phyloP scores from a whole-genome alignment of 352 stramenopile species.

The Globisporangium viniferum region DNA sequence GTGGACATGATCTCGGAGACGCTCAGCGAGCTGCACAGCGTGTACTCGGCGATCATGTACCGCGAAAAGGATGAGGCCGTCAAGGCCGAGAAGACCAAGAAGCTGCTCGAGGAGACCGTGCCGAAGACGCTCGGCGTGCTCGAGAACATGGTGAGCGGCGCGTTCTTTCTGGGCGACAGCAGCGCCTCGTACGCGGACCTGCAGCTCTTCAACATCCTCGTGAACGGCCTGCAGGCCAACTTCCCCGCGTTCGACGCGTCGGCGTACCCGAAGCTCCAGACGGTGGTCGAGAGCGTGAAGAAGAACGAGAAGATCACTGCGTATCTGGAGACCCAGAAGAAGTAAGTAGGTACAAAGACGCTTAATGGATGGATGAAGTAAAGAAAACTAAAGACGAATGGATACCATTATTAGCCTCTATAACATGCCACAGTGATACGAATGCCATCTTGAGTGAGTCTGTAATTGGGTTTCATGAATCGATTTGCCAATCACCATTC shows the following conservation, averaged over 20 bases:
- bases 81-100: slow-evolving; percentile 38
- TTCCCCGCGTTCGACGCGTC: slow-evolving; percentile 21
- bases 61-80: slow-evolving; percentile 21
- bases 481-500: no score
- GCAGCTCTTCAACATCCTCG: slow-evolving; percentile 38
- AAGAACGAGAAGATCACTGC: slow-evolving; percentile 26
- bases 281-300: slow-evolving; percentile 33
- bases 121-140: slow-evolving; percentile 30
- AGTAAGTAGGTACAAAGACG: not conserved
- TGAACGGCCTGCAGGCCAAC: slow-evolving; percentile 28
- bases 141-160: slow-evolving; percentile 26
- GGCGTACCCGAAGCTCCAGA: slow-evolving; percentile 30
- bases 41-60: not conserved
- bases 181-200: slow-evolving; percentile 38
- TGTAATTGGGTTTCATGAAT: no score
- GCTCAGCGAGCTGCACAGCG: slow-evolving; percentile 7
- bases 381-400: not conserved
- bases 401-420: no score
- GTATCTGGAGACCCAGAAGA: slow-evolving; percentile 28
- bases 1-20: slow-evolving; percentile 19
- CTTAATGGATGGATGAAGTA: not conserved
- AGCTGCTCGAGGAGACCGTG: slow-evolving; percentile 25
- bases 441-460: no score
- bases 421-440: no score
- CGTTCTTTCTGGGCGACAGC: slow-evolving; percentile 38